Percentiles rank a stretch among this genome's conserved stretches.
phyloP scores from a whole-genome alignment of 2,329 filamentous ascomycete species.

The Pestalotiopsis sp. region DNA sequence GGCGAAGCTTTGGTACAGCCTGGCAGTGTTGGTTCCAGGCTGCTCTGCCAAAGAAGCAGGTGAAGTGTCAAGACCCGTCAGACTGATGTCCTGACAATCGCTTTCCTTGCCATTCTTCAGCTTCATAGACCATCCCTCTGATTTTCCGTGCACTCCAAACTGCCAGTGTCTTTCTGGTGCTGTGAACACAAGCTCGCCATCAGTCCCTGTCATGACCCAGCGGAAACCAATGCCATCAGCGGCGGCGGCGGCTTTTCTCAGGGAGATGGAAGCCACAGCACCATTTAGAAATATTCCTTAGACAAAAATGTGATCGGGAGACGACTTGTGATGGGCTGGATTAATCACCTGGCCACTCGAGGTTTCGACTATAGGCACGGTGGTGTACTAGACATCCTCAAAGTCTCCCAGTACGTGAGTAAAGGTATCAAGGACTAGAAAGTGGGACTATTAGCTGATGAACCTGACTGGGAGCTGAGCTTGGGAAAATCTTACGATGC shows the following conservation, averaged over 20 bases:
- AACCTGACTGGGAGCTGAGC: not conserved
- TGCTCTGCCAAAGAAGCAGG: conserved; percentile 13
- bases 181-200: conserved; percentile 33
- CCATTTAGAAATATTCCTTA: conserved; percentile 32
- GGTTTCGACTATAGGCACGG: conserved; percentile 20
- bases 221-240: conserved; percentile 25
- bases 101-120: conserved; percentile 18
- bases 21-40: conserved; percentile 19
- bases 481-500: conserved; percentile 25
- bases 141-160: conserved; percentile 1
- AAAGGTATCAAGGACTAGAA: conserved; percentile 33
- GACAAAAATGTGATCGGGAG: conserved; percentile 35
- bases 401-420: conserved; percentile 33
- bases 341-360: conserved; percentile 22
- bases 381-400: conserved; percentile 19
- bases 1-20: conserved; percentile 23
- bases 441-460: not conserved
- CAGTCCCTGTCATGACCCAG: conserved; percentile 37
- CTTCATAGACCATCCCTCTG: conserved; percentile 14
- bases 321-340: conserved; percentile 23
- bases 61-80: conserved; percentile 4
- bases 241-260: conserved; percentile 19
- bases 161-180: conserved; percentile 21
- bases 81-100: conserved; percentile 14
- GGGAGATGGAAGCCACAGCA: conserved; percentile 28